phyloP scores from a whole-genome alignment of 495 filamentous ascomycete genomes.

The Parathielavia hyrcaniae region DNA sequence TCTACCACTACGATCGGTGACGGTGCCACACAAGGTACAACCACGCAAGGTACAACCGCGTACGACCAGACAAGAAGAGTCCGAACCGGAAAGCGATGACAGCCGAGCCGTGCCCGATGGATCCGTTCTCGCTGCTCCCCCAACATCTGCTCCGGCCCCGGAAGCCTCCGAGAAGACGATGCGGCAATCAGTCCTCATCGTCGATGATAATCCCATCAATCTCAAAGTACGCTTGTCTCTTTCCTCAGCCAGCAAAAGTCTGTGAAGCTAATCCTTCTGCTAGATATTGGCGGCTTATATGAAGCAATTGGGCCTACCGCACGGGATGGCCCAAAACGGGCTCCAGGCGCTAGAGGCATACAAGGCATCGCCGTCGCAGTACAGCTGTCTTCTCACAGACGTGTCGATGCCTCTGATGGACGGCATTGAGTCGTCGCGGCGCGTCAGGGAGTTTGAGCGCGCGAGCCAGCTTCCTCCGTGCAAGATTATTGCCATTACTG shows the following conservation, averaged over 20 bases:
- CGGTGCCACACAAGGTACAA: too few relatives aligned
- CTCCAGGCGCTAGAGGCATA: conserved; percentile 53
- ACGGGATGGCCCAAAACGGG: conserved; percentile 52
- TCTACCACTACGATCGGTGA: too few relatives aligned
- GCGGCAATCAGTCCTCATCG: conserved; percentile 29
- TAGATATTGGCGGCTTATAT: conserved; percentile 48
- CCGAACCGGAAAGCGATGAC: too few relatives aligned
- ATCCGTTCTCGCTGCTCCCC: too few relatives aligned
- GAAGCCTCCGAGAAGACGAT: too few relatives aligned
- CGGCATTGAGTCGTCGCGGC: conserved; percentile 56
- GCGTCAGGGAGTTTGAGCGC: conserved; percentile 56
- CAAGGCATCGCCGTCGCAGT: conserved; percentile 27
- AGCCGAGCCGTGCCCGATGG: too few relatives aligned
- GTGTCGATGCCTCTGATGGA: conserved; percentile 72
- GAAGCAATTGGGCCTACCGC: conserved; percentile 46
- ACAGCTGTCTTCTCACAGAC: conserved; percentile 47
- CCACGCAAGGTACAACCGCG: too few relatives aligned
- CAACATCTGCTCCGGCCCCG: too few relatives aligned
- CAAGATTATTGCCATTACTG: conserved; percentile 60
- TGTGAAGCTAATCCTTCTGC: not conserved
- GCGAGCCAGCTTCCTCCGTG: not conserved
- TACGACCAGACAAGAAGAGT: too few relatives aligned
- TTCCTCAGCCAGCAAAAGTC: not conserved
- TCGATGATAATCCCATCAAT: conserved; percentile 44
- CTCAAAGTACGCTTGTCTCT: conserved; percentile 24